A percentile compares a stretch with the other conserved stretches of the same genome.
Evolutionary conservation across 2,329 filamentous ascomycete species (phyloP).

Genomic region (Fusarium transvaalense): DNA sequence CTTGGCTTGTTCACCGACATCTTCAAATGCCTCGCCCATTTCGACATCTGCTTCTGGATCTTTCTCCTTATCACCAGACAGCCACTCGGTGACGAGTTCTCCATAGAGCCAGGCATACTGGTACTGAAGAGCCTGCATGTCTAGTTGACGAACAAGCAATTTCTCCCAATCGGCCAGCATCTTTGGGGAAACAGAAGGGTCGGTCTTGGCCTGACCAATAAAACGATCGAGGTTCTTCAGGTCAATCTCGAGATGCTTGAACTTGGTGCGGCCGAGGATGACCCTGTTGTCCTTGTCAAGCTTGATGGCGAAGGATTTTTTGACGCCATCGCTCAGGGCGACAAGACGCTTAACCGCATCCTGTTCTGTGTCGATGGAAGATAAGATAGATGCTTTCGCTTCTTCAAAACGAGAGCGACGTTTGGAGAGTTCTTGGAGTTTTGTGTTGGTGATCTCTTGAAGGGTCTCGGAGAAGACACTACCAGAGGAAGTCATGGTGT

Average conservation of each 20-base stretch:
- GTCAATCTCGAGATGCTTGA: slow-evolving; percentile 49
- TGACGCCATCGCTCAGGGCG: slow-evolving; percentile 54
- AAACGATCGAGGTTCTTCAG: slow-evolving; percentile 58
- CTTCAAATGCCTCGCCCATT: slow-evolving; percentile 56
- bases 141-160: slow-evolving; percentile 54
- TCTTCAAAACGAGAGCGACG: slow-evolving; percentile 55
- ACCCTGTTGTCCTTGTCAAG: slow-evolving; percentile 48
- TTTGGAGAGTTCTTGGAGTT: slow-evolving; percentile 59
- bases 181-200: slow-evolving; percentile 56
- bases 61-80: slow-evolving; percentile 49
- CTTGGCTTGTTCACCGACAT: slow-evolving; percentile 57
- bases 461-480: slow-evolving; percentile 60
- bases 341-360: slow-evolving; percentile 50
- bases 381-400: slow-evolving; percentile 50
- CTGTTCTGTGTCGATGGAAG: slow-evolving; percentile 46
- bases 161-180: slow-evolving; percentile 53
- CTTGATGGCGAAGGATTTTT: slow-evolving; percentile 53
- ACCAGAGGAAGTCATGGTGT: slow-evolving; percentile 46
- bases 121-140: slow-evolving; percentile 58
- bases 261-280: slow-evolving; percentile 39
- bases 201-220: slow-evolving; percentile 55
- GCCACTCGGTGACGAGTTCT: slow-evolving; percentile 62
- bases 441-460: slow-evolving; percentile 59
- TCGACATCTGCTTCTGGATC: slow-evolving; percentile 38
- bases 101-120: slow-evolving; percentile 61